Percentiles rank a stretch among this genome's conserved stretches.
phyloP scores from a whole-genome alignment of 1,284 basidiomycete genomes.

The Marasmius tenuissimus region DNA sequence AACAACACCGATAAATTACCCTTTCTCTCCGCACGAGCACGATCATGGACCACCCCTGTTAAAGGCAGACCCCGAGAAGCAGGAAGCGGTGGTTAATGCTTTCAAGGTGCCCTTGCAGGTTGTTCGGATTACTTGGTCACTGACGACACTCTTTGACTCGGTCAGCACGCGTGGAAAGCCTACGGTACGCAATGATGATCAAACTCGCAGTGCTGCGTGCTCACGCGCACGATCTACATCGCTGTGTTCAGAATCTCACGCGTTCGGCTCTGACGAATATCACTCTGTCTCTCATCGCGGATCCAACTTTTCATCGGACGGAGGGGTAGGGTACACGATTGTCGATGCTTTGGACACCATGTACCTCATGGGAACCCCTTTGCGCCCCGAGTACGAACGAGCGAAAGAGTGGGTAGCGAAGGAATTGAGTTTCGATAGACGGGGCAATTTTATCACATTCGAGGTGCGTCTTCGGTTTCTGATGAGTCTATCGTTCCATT shows the following conservation, averaged over 20 bases:
- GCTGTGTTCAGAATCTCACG: conserved; percentile 15
- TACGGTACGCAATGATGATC: background rate
- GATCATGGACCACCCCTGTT: background rate
- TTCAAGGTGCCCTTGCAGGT: conserved; percentile 7
- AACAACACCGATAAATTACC: too few species aligned
- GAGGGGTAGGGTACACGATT: conserved; percentile 18
- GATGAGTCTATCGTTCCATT: background rate
- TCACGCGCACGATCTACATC: background rate
- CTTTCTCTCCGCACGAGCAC: too few species aligned
- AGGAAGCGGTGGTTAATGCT: conserved; percentile 9
- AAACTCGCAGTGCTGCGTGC: background rate
- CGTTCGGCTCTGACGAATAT: conserved; percentile 21
- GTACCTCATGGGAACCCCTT: conserved; percentile 13
- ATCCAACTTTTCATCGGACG: conserved; percentile 11
- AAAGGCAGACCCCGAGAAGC: background rate
- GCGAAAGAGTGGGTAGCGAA: conserved; percentile 12
- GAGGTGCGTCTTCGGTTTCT: conserved; percentile 10
- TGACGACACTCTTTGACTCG: background rate
- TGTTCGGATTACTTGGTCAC: background rate
- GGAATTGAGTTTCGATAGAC: conserved; percentile 10
- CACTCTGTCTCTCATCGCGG: conserved; percentile 15
- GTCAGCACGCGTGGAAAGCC: background rate
- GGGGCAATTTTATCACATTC: conserved; percentile 18
- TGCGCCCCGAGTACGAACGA: conserved; percentile 9
- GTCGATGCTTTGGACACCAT: conserved; percentile 19